Evolutionary conservation across 2,329 filamentous ascomycete species (phyloP).

Genomic region (Fusarium kyushuense): DNA sequence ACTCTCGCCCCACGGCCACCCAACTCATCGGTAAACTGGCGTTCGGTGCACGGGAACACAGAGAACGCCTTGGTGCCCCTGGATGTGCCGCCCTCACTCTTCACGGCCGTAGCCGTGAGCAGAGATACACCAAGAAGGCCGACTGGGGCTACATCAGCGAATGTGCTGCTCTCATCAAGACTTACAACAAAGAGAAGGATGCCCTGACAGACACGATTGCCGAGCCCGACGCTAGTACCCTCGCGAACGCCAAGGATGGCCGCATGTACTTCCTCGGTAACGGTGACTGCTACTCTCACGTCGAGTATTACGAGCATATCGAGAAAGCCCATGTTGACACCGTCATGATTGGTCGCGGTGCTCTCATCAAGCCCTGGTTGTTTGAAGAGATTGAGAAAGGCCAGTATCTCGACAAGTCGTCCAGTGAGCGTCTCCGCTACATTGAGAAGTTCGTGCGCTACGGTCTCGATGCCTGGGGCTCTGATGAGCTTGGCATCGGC

Average conservation of each 20-base stretch:
- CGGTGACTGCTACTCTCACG: constrained; percentile 94
- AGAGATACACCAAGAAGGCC: constrained; percentile 91
- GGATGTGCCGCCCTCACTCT: constrained; percentile 96
- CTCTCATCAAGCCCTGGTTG: constrained; percentile 97
- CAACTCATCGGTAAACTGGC: constrained; percentile 86
- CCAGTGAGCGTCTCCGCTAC: constrained; percentile 84
- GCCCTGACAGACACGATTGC: constrained; percentile 78
- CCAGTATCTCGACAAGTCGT: constrained; percentile 96
- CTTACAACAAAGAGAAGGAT: constrained; percentile 77
- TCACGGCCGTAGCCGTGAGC: constrained; percentile 92
- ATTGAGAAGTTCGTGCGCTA: constrained; percentile 91
- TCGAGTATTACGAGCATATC: constrained; percentile 85
- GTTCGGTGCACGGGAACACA: constrained; percentile 80
- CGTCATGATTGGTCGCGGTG: constrained; percentile 98
- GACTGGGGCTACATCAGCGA: constrained; percentile 96
- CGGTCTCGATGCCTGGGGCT: constrained; percentile 94
- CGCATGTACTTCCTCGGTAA: constrained; percentile 95
- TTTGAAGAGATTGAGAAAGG: constrained; percentile 95
- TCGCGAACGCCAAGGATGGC: constrained; percentile 72
- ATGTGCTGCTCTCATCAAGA: constrained; percentile 85
- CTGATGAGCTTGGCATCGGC: constrained; percentile 92
- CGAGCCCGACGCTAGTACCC: constrained; percentile 80
- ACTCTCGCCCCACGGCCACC: constrained; percentile 80
- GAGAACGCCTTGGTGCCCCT: constrained; percentile 76
- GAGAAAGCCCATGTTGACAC: constrained; percentile 84